These are phyloP conservation scores for Mycena maculata DNA, from an alignment of 768 basidiomycete genomes.

Conservation along the genomic window DNA sequence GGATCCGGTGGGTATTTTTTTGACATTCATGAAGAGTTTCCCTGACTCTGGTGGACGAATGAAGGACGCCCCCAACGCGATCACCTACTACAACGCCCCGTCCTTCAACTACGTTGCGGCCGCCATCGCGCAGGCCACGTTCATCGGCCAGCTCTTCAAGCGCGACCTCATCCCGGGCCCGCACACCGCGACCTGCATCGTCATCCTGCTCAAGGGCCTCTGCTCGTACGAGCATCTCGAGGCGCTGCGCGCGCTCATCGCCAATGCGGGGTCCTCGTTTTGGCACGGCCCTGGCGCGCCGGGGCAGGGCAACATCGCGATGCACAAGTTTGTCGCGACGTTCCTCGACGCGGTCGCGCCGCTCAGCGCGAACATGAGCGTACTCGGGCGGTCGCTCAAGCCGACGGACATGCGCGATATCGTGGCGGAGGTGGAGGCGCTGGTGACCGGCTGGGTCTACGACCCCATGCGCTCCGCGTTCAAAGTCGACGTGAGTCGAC, in stretches of 20 bases:
- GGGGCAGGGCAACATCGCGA: conserved; percentile 30
- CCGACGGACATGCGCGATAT: conserved; percentile 27
- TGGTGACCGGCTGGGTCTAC: conserved; percentile 29
- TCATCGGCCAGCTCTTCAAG: conserved; percentile 45
- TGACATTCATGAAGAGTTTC: no score
- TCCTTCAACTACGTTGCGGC: conserved; percentile 36
- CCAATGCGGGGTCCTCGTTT: conserved; percentile 35
- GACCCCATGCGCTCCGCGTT: conserved; percentile 24
- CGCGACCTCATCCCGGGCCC: conserved; percentile 35
- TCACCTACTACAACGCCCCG: conserved; percentile 30
- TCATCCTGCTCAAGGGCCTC: conserved; percentile 38
- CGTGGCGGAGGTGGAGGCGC: conserved; percentile 25
- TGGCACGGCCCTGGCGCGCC: conserved; percentile 36
- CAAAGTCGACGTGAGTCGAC: conserved; percentile 6
- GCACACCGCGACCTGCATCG: conserved; percentile 37
- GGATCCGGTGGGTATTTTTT: conserved; percentile 40
- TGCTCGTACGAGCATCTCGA: conserved; percentile 42
- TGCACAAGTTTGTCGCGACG: conserved; percentile 33
- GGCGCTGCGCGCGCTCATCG: conserved; percentile 37
- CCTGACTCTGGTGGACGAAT: no score
- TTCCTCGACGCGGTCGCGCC: conserved; percentile 32
- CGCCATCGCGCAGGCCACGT: conserved; percentile 37
- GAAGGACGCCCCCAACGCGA: conserved; percentile 34
- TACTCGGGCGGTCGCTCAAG: conserved; percentile 30
- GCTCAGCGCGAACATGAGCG: conserved; percentile 32